These are phyloP conservation scores for Tetragonia tetragonoides DNA, from an alignment of 148 eudicot genomes.

Conservation along the genomic window DNA sequence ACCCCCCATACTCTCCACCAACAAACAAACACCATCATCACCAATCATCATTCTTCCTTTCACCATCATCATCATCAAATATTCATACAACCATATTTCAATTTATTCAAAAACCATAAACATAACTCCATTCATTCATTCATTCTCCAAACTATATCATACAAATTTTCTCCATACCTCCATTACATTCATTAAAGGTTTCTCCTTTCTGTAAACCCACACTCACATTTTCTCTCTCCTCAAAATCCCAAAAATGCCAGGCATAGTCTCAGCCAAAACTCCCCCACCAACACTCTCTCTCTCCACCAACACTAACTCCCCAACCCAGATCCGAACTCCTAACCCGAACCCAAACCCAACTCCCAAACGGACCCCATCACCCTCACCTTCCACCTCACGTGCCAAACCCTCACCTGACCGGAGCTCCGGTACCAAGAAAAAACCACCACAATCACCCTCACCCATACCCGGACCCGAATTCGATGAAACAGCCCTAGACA, in stretches of 20 bases:
- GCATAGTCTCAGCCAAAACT: slow-evolving; percentile 75
- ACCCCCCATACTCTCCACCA: background rate
- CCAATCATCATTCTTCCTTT: background rate
- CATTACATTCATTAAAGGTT: background rate
- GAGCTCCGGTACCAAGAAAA: slow-evolving; percentile 64
- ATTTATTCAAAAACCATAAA: no score
- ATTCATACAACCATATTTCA: no score
- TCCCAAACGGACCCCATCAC: slow-evolving; percentile 59
- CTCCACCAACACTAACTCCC: slow-evolving; percentile 47
- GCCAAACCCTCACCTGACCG: slow-evolving; percentile 85
- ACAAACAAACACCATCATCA: slow-evolving; percentile 4
- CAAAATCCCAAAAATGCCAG: slow-evolving; percentile 53
- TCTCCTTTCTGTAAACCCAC: background rate
- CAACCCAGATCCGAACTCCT: background rate
- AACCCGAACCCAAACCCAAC: slow-evolving; percentile 22
- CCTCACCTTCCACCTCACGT: slow-evolving; percentile 82
- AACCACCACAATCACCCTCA: background rate
- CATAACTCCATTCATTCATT: no score
- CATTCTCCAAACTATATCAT: background rate
- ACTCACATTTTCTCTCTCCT: background rate
- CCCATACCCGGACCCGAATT: slow-evolving; percentile 10
- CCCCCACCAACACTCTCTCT: slow-evolving; percentile 66
- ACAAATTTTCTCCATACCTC: background rate
- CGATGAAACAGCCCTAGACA: slow-evolving; percentile 79
- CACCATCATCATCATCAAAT: background rate